Conservation (phyloP, 495 filamentous ascomycete species). For the Aspergillus cristatus region DNA sequence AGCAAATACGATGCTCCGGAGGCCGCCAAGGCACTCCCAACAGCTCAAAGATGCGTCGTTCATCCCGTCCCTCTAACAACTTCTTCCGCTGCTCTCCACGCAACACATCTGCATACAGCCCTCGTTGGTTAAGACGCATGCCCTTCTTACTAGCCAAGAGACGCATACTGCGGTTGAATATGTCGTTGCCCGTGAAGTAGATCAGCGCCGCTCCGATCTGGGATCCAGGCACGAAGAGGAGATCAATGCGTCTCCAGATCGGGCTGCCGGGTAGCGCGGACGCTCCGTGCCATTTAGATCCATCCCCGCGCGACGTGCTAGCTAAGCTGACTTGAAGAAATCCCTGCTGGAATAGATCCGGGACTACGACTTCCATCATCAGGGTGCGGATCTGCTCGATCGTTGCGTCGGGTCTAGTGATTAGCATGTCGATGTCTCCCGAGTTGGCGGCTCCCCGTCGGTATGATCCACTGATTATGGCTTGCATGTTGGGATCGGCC, state of each 20-base stretch:
- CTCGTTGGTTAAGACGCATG: slow-evolving; percentile 80
- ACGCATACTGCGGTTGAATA: slow-evolving; percentile 87
- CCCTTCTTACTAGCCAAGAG: slow-evolving; percentile 75
- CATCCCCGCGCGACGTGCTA: slow-evolving; percentile 29
- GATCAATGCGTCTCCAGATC: slow-evolving; percentile 76
- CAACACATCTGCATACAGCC: slow-evolving; percentile 68
- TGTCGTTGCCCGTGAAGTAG: slow-evolving; percentile 95
- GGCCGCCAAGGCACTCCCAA: slow-evolving; percentile 83
- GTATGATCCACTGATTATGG: slow-evolving; percentile 78
- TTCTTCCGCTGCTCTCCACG: slow-evolving; percentile 49
- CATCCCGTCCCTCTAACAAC: slow-evolving; percentile 66
- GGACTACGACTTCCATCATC: slow-evolving; percentile 57
- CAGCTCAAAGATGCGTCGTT: slow-evolving; percentile 78
- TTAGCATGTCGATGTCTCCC: slow-evolving; percentile 79
- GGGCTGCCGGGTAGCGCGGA: slow-evolving; percentile 50
- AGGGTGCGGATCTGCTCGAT: slow-evolving; percentile 50
- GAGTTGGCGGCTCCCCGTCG: slow-evolving; percentile 65
- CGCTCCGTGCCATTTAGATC: slow-evolving; percentile 84
- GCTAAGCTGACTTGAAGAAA: slow-evolving; percentile 55
- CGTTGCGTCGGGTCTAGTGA: slow-evolving; percentile 59
- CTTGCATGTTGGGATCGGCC: slow-evolving; percentile 55
- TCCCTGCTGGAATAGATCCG: slow-evolving; percentile 43
- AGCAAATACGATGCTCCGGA: slow-evolving; percentile 73
- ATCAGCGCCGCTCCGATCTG: slow-evolving; percentile 84
- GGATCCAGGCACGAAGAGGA: slow-evolving; percentile 72